A percentile compares a stretch with the other conserved stretches of the same genome.
phyloP scores from a whole-genome alignment of 192 early-diverging fungal species.

The Borealophlyctis nickersoniae region DNA sequence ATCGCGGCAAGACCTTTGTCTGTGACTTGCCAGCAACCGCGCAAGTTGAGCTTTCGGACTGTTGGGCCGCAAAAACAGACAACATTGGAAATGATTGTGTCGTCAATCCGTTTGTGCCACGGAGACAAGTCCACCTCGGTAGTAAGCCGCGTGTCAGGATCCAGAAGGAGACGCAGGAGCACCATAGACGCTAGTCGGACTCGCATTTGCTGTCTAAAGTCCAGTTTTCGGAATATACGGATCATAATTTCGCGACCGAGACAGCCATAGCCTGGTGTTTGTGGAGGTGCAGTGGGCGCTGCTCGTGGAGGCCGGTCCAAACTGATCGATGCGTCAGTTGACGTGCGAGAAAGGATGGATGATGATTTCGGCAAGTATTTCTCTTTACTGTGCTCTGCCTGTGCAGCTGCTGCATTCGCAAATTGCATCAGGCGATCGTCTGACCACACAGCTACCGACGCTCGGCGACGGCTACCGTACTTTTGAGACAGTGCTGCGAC shows the following conservation, averaged over 20 bases:
- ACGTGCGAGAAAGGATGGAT: background rate
- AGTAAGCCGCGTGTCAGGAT: constrained; percentile 38
- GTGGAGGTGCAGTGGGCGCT: constrained; percentile 31
- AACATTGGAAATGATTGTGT: constrained; percentile 35
- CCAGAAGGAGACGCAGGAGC: constrained; percentile 40
- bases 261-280: constrained; percentile 20
- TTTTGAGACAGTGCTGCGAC: no score
- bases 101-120: constrained; percentile 60
- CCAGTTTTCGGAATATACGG: constrained; percentile 44
- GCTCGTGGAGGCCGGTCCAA: constrained; percentile 1
- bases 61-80: constrained; percentile 43
- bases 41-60: constrained; percentile 48
- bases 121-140: constrained; percentile 51
- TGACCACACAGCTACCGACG: constrained; percentile 76
- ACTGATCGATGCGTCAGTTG: background rate
- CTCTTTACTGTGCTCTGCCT: constrained; percentile 2
- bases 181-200: constrained; percentile 45
- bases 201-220: constrained; percentile 40
- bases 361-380: constrained; percentile 5
- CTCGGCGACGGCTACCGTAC: constrained; percentile 43
- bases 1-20: constrained; percentile 54
- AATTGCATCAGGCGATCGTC: constrained; percentile 67
- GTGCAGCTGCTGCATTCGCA: constrained; percentile 46
- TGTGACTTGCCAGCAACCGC: constrained; percentile 70
- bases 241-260: constrained; percentile 28